phyloP scores from a whole-genome alignment of 768 basidiomycete species.

The Boletellus emodensis region DNA sequence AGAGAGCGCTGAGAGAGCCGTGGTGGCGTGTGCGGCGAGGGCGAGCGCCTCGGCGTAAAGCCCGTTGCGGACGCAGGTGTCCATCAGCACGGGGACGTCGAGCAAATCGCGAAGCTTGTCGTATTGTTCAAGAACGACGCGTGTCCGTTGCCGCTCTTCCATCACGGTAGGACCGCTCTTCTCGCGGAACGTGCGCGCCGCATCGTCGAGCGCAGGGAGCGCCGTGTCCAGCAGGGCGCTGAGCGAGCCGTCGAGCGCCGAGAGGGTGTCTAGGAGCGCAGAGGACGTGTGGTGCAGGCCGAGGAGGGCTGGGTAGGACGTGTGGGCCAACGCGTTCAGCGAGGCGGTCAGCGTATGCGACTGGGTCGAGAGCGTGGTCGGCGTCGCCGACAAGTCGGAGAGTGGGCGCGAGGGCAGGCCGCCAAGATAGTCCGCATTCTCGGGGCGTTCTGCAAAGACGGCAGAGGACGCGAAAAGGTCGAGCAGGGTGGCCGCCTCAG shows the following conservation, averaged over 20 bases:
- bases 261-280: slow-evolving; percentile 67
- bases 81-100: slow-evolving; percentile 85
- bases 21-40: slow-evolving; percentile 66
- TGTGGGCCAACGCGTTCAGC: slow-evolving; percentile 83
- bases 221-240: slow-evolving; percentile 58
- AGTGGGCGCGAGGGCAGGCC: slow-evolving; percentile 66
- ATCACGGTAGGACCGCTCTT: slow-evolving; percentile 69
- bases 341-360: slow-evolving; percentile 85
- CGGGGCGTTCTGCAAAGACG: slow-evolving; percentile 12
- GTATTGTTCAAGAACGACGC: slow-evolving; percentile 88
- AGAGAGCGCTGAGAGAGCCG: slow-evolving; percentile 39
- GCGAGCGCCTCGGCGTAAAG: slow-evolving; percentile 91
- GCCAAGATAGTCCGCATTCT: slow-evolving; percentile 51
- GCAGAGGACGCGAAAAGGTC: slow-evolving; percentile 25
- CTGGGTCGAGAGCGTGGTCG: slow-evolving; percentile 74
- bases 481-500: slow-evolving; percentile 22
- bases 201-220: slow-evolving; percentile 74
- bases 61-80: slow-evolving; percentile 90
- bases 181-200: slow-evolving; percentile 66
- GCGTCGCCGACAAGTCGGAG: slow-evolving; percentile 66
- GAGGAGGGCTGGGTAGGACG: slow-evolving; percentile 89
- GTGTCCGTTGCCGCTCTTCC: slow-evolving; percentile 67
- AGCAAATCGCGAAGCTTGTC: slow-evolving; percentile 91
- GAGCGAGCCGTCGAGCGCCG: slow-evolving; percentile 72
- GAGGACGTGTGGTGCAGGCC: slow-evolving; percentile 80